Percentiles rank a stretch among this genome's conserved stretches.
Evolutionary conservation across 768 basidiomycete species (phyloP).

Genomic region (Trametes meyenii): DNA sequence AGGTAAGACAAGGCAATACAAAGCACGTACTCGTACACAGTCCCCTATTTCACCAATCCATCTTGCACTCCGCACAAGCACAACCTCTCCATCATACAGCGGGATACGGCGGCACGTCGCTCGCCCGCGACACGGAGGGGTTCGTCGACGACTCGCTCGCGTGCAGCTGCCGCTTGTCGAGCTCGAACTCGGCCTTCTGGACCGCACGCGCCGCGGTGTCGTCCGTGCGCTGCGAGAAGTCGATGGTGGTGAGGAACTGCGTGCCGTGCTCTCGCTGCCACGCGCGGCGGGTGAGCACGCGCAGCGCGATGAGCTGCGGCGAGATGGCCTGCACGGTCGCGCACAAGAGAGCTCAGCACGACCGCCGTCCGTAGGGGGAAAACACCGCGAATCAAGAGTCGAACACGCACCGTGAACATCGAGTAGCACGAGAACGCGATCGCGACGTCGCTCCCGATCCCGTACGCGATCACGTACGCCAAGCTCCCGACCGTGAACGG

Average conservation of each 20-base stretch:
- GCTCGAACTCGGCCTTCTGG: background rate
- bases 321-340: slow-evolving; percentile 18
- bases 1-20: background rate
- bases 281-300: slow-evolving; percentile 21
- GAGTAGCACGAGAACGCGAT: slow-evolving; percentile 46
- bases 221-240: slow-evolving; percentile 5
- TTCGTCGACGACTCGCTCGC: background rate
- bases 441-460: slow-evolving; percentile 36
- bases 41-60: background rate
- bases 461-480: slow-evolving; percentile 44
- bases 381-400: too few species aligned
- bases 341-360: background rate
- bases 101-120: background rate
- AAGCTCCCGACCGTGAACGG: slow-evolving; percentile 43
- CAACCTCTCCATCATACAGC: background rate
- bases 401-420: slow-evolving; percentile 43
- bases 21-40: background rate
- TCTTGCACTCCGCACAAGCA: background rate
- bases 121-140: background rate
- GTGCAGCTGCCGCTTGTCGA: background rate
- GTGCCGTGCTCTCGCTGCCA: slow-evolving; percentile 13
- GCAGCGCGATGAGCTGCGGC: slow-evolving; percentile 24
- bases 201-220: background rate
- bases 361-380: background rate
- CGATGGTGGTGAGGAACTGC: slow-evolving; percentile 7